Conservation (phyloP, 441 rosid genomes). For the Erodium texanum region DNA sequence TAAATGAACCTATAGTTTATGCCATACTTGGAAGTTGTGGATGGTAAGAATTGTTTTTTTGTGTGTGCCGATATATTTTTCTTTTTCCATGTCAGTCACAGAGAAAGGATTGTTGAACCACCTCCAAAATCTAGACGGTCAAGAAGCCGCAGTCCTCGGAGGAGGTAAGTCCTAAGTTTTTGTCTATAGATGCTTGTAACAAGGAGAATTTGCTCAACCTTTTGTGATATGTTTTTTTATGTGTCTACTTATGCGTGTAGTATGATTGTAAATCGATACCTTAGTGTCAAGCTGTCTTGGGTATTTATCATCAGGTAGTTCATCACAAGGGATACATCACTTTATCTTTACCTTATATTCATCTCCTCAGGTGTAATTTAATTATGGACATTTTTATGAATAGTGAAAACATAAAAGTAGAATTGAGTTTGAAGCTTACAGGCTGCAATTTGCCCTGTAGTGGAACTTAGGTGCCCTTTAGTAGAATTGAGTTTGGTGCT, state of each 20-base stretch:
- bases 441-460: neutral
- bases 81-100: slow-evolving; percentile 27
- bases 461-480: too few species aligned
- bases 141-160: slow-evolving; percentile 50
- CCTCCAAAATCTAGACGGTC: slow-evolving; percentile 14
- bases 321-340: neutral
- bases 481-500: neutral
- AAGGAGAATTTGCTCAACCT: neutral
- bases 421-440: neutral
- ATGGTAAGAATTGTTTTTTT: neutral
- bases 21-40: neutral
- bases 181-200: neutral
- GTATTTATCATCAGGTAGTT: neutral
- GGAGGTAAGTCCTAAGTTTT: slow-evolving; percentile 21
- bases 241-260: neutral
- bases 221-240: neutral
- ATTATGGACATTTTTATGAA: neutral
- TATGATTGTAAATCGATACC: neutral
- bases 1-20: neutral
- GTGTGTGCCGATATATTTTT: neutral
- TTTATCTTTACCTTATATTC: neutral
- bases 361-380: neutral
- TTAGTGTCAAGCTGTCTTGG: neutral
- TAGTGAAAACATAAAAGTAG: neutral
- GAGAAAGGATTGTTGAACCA: slow-evolving; percentile 44